A percentile compares a stretch with the other conserved stretches of the same genome.
These are phyloP conservation scores for Acer yangbiense DNA, from an alignment of 345 rosid species.

Conservation along the genomic window DNA sequence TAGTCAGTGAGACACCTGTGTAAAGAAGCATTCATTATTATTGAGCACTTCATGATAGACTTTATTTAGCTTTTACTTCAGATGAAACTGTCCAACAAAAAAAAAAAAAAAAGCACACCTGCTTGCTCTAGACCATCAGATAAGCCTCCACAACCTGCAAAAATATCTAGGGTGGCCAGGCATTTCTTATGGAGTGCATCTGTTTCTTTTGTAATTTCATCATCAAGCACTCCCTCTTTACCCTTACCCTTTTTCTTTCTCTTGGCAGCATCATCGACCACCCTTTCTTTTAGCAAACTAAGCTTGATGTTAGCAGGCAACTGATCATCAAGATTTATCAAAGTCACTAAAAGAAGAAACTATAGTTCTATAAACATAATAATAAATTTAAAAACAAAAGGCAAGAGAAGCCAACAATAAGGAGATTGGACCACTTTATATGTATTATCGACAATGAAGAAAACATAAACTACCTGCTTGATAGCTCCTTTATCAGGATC, in stretches of 20 bases:
- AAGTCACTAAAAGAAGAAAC: constrained; percentile 4
- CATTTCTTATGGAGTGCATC: constrained; percentile 15
- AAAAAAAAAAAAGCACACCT: constrained; percentile 28
- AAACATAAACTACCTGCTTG: constrained; percentile 53
- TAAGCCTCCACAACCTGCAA: constrained; percentile 83
- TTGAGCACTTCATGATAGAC: not conserved
- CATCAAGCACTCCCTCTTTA: constrained; percentile 46
- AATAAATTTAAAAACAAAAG: too few relatives aligned
- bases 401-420: not conserved
- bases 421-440: constrained; percentile 37
- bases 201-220: constrained; percentile 25
- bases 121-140: constrained; percentile 58
- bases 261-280: constrained; percentile 42
- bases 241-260: constrained; percentile 78
- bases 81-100: not conserved
- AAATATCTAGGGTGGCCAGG: constrained; percentile 31
- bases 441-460: not conserved
- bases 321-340: constrained; percentile 36
- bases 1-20: constrained; percentile 67
- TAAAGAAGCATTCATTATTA: not conserved
- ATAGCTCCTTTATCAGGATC: too few relatives aligned
- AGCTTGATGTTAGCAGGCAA: constrained; percentile 54
- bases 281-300: constrained; percentile 39
- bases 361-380: too few relatives aligned
- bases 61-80: not conserved